Evolutionary conservation across 1,284 basidiomycete genomes (phyloP).

Genomic region (Trichosporon faecale): DNA sequence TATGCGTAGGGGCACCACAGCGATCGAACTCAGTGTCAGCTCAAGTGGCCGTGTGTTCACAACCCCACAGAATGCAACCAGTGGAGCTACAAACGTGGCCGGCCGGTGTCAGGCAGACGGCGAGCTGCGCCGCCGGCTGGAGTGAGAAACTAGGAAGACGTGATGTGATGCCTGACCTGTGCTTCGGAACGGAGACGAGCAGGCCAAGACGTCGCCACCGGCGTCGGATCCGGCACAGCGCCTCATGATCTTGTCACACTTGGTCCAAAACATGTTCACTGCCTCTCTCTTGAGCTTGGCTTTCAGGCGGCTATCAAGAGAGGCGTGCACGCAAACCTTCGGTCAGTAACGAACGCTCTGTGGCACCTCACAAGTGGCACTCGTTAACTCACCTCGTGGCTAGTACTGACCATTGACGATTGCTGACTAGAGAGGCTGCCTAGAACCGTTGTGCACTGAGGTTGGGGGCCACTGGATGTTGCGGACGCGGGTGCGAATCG

Average conservation of each 20-base stretch:
- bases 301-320: background rate
- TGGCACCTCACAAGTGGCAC: background rate
- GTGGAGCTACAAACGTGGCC: background rate
- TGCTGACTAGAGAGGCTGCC: too few species aligned
- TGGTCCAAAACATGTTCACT: background rate
- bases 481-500: background rate
- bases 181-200: background rate
- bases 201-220: too few species aligned
- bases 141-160: background rate
- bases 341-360: background rate
- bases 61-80: too few species aligned
- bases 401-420: background rate
- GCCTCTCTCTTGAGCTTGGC: background rate
- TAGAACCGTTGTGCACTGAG: background rate
- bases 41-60: too few species aligned
- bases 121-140: background rate
- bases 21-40: too few species aligned
- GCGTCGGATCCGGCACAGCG: background rate
- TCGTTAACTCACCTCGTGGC: background rate
- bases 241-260: background rate
- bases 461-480: background rate
- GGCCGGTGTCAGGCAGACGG: background rate
- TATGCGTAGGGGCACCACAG: too few species aligned
- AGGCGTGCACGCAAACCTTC: background rate
- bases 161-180: background rate